Evolutionary conservation across 2,329 filamentous ascomycete genomes (phyloP).

Genomic region (Tolypocladium tropicale): DNA sequence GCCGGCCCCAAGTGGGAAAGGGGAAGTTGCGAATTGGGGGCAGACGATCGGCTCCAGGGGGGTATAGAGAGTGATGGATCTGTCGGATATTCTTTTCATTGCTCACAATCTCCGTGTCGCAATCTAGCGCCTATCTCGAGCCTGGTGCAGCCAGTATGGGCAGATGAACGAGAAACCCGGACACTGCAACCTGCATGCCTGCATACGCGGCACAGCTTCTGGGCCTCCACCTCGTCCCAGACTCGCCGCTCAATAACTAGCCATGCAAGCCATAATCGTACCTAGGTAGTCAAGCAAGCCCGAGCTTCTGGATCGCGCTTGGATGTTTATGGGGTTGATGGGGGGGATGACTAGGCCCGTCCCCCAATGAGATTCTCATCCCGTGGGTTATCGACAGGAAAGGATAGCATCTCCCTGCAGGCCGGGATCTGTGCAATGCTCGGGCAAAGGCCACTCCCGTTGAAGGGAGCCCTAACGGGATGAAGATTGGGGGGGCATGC

Average conservation of each 20-base stretch:
- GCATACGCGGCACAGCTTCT: constrained; percentile 18
- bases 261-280: too few relatives aligned
- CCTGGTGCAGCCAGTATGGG: neutral
- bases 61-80: neutral
- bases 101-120: neutral
- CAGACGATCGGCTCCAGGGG: neutral
- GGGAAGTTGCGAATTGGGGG: neutral
- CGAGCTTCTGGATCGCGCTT: neutral
- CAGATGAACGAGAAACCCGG: neutral
- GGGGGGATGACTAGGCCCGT: neutral
- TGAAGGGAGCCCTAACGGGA: neutral
- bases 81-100: neutral
- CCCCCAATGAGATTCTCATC: neutral
- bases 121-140: neutral
- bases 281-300: neutral
- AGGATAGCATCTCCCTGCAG: neutral
- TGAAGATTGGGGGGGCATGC: neutral
- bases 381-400: neutral
- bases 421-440: neutral
- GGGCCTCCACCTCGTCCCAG: neutral
- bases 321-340: neutral
- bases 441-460: neutral
- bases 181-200: constrained; percentile 18
- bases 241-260: neutral
- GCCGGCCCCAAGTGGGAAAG: neutral